These are phyloP conservation scores for Metarhizium humberi DNA, from an alignment of 2,329 filamentous ascomycete genomes.

Conservation along the genomic window DNA sequence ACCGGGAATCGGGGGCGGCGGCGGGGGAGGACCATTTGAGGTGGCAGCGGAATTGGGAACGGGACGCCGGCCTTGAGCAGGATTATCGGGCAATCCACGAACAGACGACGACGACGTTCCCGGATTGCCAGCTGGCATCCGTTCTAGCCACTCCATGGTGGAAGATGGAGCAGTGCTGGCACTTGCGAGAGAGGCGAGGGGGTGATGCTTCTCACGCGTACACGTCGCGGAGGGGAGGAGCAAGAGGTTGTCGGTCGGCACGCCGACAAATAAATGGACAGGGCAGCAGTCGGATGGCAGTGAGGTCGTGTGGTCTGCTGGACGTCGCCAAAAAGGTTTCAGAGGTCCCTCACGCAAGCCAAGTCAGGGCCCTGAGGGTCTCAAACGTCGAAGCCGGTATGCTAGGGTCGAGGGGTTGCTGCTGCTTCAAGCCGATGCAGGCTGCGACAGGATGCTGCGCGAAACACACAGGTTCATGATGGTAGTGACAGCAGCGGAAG, in stretches of 20 bases:
- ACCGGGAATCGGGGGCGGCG: conserved; percentile 35
- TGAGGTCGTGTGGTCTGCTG: not conserved
- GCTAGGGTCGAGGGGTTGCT: not conserved
- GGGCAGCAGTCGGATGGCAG: not conserved
- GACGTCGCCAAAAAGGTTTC: conserved; percentile 17
- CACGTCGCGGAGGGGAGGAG: conserved; percentile 4
- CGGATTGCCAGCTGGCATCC: conserved; percentile 16
- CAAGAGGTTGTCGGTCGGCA: not conserved
- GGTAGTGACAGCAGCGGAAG: conserved; percentile 8
- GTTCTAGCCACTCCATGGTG: conserved; percentile 26
- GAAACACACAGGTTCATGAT: conserved; percentile 22
- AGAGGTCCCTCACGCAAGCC: conserved; percentile 15
- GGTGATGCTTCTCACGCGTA: conserved; percentile 1
- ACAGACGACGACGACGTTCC: conserved; percentile 15
- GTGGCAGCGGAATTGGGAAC: conserved; percentile 28
- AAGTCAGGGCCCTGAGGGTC: conserved; percentile 11
- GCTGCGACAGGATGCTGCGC: conserved; percentile 14
- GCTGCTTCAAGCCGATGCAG: conserved; percentile 19
- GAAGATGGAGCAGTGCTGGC: conserved; percentile 9
- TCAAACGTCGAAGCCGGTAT: conserved; percentile 10
- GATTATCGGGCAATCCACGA: conserved; percentile 31
- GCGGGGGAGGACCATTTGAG: conserved; percentile 28
- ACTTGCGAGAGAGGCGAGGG: conserved; percentile 7
- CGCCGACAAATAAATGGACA: not conserved
- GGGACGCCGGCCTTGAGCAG: conserved; percentile 27